phyloP scores from a whole-genome alignment of 345 rosid genomes.

The Chamaenerion angustifolium region DNA sequence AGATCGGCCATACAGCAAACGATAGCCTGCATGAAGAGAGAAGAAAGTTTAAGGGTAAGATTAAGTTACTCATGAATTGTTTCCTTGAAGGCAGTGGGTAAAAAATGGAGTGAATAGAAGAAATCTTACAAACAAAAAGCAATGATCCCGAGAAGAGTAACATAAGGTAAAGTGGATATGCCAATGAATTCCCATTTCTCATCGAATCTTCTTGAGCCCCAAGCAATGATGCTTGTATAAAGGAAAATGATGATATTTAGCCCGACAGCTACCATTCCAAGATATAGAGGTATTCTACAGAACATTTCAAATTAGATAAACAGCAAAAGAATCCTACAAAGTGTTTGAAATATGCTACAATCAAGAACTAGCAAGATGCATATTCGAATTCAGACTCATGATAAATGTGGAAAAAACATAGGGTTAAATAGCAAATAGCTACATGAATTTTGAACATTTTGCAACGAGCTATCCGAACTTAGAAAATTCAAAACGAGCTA shows the following conservation, averaged over 20 bases:
- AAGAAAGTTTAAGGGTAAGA: background rate
- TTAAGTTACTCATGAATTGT: background rate
- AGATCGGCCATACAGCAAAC: constrained; percentile 85
- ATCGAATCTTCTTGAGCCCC: constrained; percentile 76
- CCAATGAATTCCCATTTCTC: constrained; percentile 83
- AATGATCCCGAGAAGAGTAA: constrained; percentile 67
- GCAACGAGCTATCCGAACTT: too few relatives aligned
- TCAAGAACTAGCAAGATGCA: too few relatives aligned
- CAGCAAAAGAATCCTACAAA: background rate
- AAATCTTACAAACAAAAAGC: constrained; percentile 78
- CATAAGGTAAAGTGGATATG: constrained; percentile 65
- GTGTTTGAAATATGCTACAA: too few relatives aligned
- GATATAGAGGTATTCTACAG: constrained; percentile 72
- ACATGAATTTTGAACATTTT: too few relatives aligned
- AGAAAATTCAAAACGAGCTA: too few relatives aligned
- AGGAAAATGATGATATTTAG: constrained; percentile 57
- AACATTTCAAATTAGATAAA: constrained; percentile 7
- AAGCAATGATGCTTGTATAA: constrained; percentile 59
- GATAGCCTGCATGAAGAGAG: constrained; percentile 36
- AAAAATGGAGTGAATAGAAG: background rate
- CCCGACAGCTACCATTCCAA: constrained; percentile 58
- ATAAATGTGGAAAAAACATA: too few relatives aligned
- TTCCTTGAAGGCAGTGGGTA: background rate
- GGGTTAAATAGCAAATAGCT: too few relatives aligned
- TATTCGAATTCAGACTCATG: too few relatives aligned